Conservation (phyloP, 176 grass and related monocot species). For the Puccinellia tenuiflora region DNA sequence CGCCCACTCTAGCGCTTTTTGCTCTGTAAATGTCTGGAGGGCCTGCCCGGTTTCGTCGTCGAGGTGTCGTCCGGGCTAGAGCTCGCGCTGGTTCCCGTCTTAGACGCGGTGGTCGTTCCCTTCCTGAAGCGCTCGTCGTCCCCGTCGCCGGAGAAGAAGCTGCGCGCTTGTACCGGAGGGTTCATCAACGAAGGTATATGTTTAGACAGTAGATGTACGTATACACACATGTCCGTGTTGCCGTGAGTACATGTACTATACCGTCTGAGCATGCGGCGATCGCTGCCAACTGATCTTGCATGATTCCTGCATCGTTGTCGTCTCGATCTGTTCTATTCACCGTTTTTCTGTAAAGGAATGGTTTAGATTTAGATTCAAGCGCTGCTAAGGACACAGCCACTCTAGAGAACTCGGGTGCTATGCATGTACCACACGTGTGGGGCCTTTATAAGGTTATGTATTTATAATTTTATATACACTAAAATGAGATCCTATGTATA, state of each 20-base stretch:
- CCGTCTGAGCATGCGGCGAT: background rate
- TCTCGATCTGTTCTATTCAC: background rate
- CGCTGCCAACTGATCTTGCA: background rate
- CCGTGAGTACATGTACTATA: background rate
- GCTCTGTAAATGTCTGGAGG: constrained; percentile 45
- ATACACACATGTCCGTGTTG: background rate
- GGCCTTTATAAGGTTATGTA: background rate
- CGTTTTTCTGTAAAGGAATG: background rate
- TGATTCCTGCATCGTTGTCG: background rate
- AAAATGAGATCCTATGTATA: background rate
- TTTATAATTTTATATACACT: background rate
- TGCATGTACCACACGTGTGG: background rate
- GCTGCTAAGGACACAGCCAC: background rate
- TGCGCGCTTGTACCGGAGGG: constrained; percentile 17
- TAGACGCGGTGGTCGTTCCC: background rate
- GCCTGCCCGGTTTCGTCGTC: background rate
- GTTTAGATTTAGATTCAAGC: background rate
- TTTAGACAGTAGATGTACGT: background rate
- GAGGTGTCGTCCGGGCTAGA: background rate
- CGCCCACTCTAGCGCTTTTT: too few species aligned
- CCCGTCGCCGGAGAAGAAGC: constrained; percentile 55
- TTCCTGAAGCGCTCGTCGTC: constrained; percentile 33
- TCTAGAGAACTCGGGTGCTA: background rate
- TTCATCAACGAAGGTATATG: constrained; percentile 52
- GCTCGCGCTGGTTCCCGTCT: background rate